Conservation (phyloP, 2,329 filamentous ascomycete species). For the Hypoxylon sp. region DNA sequence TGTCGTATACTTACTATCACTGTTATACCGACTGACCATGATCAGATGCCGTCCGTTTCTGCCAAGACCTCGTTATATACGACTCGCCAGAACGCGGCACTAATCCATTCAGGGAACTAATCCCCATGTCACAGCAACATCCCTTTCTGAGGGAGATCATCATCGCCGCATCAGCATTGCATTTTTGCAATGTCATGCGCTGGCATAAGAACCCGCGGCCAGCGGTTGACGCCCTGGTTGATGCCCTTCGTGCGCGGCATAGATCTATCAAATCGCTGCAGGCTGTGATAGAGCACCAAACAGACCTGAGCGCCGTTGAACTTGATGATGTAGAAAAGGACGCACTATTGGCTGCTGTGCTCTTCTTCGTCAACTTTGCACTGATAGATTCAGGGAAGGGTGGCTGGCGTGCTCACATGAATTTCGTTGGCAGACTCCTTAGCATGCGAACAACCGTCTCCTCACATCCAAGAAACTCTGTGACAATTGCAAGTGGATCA, state of each 20-base stretch:
- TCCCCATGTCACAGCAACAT: conserved; percentile 61
- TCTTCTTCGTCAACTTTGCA: conserved; percentile 66
- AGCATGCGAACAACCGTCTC: conserved; percentile 27
- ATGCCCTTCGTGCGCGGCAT: conserved; percentile 63
- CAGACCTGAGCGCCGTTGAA: conserved; percentile 35
- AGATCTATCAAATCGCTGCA: conserved; percentile 61
- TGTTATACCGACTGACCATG: conserved; percentile 28
- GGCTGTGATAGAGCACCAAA: conserved; percentile 53
- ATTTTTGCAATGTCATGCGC: conserved; percentile 61
- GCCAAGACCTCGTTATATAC: conserved; percentile 66
- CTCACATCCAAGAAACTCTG: neutral
- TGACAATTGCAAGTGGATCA: neutral
- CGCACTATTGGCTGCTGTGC: conserved; percentile 62
- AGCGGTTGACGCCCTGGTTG: conserved; percentile 57
- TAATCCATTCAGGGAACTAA: conserved; percentile 64
- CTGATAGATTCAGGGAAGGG: conserved; percentile 63
- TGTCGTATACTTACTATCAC: neutral
- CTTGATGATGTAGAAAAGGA: conserved; percentile 59
- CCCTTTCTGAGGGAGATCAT: conserved; percentile 63
- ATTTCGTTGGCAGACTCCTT: conserved; percentile 60
- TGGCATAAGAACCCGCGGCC: conserved; percentile 33
- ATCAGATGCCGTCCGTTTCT: conserved; percentile 56
- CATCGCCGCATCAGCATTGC: conserved; percentile 63
- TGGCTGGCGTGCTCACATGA: conserved; percentile 62
- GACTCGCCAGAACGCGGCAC: conserved; percentile 56